These are phyloP conservation scores for Nakazawaea ambrosiae DNA, from an alignment of 805 yeast genomes.

Conservation along the genomic window DNA sequence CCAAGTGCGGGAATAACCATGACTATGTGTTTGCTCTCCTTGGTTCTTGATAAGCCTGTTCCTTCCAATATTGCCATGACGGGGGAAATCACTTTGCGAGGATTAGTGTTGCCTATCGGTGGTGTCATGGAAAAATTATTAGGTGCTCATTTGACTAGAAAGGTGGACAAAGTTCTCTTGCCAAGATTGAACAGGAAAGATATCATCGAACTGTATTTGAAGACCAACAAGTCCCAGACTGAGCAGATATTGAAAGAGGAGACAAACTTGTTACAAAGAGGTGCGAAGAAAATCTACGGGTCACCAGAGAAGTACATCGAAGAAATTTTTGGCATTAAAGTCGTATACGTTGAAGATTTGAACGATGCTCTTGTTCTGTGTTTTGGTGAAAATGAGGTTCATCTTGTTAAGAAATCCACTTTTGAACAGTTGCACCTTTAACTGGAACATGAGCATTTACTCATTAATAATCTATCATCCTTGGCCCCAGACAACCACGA, in stretches of 20 bases:
- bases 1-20: conserved; percentile 46
- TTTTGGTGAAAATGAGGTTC: conserved; percentile 51
- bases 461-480: conserved; percentile 43
- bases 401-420: too few species aligned
- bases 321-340: conserved; percentile 48
- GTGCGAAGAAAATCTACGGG: conserved; percentile 15
- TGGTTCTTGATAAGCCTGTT: conserved; percentile 35
- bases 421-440: conserved; percentile 10
- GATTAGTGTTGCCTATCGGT: conserved; percentile 75
- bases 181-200: conserved; percentile 70
- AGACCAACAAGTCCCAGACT: conserved; percentile 15
- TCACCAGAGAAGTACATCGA: conserved; percentile 45
- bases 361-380: conserved; percentile 67
- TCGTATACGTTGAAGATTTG: conserved; percentile 67
- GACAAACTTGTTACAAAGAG: conserved; percentile 16
- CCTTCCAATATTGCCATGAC: conserved; percentile 66
- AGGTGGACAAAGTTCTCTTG: conserved; percentile 49
- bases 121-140: conserved; percentile 72
- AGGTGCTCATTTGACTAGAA: conserved; percentile 70
- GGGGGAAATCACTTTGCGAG: conserved; percentile 77
- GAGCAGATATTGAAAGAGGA: conserved; percentile 18
- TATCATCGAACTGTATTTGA: conserved; percentile 51
- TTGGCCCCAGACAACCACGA: conserved; percentile 52
- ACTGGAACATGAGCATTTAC: conserved; percentile 69
- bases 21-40: conserved; percentile 39